Conservation (phyloP, 805 yeast species). For the Hanseniaspora lachancei region DNA sequence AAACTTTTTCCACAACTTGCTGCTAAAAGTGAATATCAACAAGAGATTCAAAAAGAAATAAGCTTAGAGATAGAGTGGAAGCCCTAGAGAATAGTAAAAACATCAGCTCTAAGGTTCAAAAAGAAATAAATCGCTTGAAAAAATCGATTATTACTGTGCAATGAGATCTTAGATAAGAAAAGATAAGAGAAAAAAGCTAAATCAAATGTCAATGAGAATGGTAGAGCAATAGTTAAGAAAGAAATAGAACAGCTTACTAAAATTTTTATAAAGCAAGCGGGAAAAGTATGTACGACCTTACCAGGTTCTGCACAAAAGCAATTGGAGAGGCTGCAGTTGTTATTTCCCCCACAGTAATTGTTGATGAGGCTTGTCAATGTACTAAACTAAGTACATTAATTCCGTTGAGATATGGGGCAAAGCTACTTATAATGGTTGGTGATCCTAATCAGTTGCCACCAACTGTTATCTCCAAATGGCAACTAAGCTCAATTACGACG, state of each 20-base stretch:
- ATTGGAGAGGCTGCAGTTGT: constrained; percentile 42
- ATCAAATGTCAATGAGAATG: constrained; percentile 58
- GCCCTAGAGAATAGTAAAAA: constrained; percentile 13
- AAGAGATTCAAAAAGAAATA: constrained; percentile 46
- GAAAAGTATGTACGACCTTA: constrained; percentile 54
- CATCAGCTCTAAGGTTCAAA: constrained; percentile 31
- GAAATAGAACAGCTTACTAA: constrained; percentile 46
- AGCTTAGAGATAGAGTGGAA: constrained; percentile 33
- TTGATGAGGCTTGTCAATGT: constrained; percentile 91
- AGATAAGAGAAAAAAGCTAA: constrained; percentile 66
- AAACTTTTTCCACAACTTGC: constrained; percentile 31
- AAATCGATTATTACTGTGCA: constrained; percentile 29
- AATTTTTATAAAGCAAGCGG: constrained; percentile 6
- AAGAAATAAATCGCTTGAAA: constrained; percentile 40
- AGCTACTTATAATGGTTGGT: constrained; percentile 81
- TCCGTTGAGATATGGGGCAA: constrained; percentile 80
- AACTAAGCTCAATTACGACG: constrained; percentile 73
- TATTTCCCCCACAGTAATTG: constrained; percentile 67
- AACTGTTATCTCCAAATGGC: constrained; percentile 70
- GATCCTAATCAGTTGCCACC: constrained; percentile 96
- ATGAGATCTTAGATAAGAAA: constrained; percentile 48
- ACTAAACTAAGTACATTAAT: constrained; percentile 83
- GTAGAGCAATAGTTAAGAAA: constrained; percentile 59
- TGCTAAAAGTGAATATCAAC: constrained; percentile 17
- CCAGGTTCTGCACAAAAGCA: constrained; percentile 79